Percentiles rank a stretch among this genome's conserved stretches.
Evolutionary conservation across 352 stramenopile species (phyloP).

Genomic region (Pythium guiyangense): DNA sequence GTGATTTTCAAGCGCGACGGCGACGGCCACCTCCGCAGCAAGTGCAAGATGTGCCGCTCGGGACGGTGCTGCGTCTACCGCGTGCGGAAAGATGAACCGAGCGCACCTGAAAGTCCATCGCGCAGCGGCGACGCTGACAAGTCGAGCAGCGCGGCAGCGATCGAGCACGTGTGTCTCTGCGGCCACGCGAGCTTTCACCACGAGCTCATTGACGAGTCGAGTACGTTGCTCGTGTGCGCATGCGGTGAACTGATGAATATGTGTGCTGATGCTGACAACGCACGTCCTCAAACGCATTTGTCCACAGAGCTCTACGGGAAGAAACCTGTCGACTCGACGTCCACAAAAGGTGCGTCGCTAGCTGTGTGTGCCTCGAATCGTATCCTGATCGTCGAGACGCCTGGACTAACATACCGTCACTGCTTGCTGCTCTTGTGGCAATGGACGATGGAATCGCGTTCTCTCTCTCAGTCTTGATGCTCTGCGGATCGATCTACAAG

Average conservation of each 20-base stretch:
- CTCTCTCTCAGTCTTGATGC: slow-evolving; percentile 44
- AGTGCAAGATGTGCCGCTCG: slow-evolving; percentile 67
- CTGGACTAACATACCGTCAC: too few relatives aligned
- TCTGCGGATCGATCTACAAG: slow-evolving; percentile 71
- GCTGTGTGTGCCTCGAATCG: neutral
- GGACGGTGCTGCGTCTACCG: slow-evolving; percentile 72
- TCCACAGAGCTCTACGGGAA: slow-evolving; percentile 61
- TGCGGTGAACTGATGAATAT: too few relatives aligned
- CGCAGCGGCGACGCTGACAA: slow-evolving; percentile 20
- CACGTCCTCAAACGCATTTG: neutral
- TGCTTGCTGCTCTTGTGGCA: neutral
- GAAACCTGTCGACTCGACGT: slow-evolving; percentile 46
- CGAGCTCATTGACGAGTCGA: slow-evolving; percentile 68
- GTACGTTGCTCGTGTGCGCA: slow-evolving; percentile 21
- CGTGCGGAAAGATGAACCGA: slow-evolving; percentile 21
- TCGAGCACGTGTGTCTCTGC: slow-evolving; percentile 49
- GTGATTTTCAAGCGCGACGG: slow-evolving; percentile 74
- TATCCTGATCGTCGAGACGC: neutral
- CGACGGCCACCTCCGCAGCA: slow-evolving; percentile 57
- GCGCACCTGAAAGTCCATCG: slow-evolving; percentile 12
- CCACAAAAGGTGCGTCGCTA: slow-evolving; percentile 43
- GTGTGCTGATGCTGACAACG: neutral
- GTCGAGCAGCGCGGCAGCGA: slow-evolving; percentile 17
- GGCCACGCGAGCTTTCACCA: slow-evolving; percentile 74
- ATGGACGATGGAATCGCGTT: slow-evolving; percentile 5